A percentile compares a stretch with the other conserved stretches of the same genome.
Evolutionary conservation across 2,329 filamentous ascomycete species (phyloP).

Genomic region (Cladosporium sp.): DNA sequence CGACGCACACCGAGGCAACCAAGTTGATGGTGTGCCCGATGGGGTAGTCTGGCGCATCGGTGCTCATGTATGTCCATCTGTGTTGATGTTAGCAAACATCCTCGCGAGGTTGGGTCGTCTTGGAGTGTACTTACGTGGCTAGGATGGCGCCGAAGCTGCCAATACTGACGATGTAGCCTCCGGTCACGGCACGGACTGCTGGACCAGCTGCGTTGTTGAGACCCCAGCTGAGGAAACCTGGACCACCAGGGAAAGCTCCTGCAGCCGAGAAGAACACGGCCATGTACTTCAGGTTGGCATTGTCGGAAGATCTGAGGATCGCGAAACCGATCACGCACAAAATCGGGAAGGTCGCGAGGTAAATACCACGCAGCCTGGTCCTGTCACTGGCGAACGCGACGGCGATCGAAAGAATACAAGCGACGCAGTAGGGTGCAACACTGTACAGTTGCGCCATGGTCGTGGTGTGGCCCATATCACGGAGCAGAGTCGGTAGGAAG

Average conservation of each 20-base stretch:
- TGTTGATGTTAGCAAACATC: slow-evolving; percentile 21
- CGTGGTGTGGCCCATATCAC: slow-evolving; percentile 64
- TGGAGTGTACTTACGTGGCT: slow-evolving; percentile 47
- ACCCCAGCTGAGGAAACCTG: slow-evolving; percentile 60
- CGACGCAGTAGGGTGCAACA: slow-evolving; percentile 24
- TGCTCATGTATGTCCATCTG: slow-evolving; percentile 39
- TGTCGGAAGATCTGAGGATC: slow-evolving; percentile 33
- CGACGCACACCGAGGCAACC: slow-evolving; percentile 49
- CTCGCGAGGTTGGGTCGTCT: neutral
- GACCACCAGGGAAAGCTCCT: slow-evolving; percentile 61
- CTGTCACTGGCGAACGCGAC: slow-evolving; percentile 32
- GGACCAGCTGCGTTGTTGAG: slow-evolving; percentile 62
- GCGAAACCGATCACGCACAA: slow-evolving; percentile 39
- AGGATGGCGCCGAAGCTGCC: slow-evolving; percentile 61
- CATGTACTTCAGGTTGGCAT: slow-evolving; percentile 37
- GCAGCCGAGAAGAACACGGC: slow-evolving; percentile 41
- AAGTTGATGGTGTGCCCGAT: slow-evolving; percentile 62
- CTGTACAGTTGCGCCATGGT: slow-evolving; percentile 46
- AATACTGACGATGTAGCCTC: slow-evolving; percentile 57
- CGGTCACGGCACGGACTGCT: slow-evolving; percentile 57
- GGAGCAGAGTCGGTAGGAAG: slow-evolving; percentile 56
- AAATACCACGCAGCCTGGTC: slow-evolving; percentile 27
- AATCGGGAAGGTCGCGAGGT: slow-evolving; percentile 29
- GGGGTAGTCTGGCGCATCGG: slow-evolving; percentile 51
- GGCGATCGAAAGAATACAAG: slow-evolving; percentile 27